Base-by-base conservation (phyloP, 257 asterid genomes). In the Solanum peruvianum region DNA sequence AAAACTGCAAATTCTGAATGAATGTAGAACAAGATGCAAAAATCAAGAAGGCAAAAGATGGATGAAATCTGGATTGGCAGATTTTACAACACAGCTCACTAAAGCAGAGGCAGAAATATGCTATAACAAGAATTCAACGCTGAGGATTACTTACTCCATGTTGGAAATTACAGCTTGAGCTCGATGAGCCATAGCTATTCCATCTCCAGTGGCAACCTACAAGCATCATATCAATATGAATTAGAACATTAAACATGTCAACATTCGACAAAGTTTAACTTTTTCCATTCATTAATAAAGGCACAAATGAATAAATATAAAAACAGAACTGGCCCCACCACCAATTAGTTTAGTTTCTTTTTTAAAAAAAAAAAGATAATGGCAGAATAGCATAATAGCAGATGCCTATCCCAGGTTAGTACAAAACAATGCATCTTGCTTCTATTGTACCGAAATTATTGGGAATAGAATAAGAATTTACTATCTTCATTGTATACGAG, bases 201-300 rank as follows among this genome's bases (percentile, higher is more conserved):
- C 99, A 94, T 96, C 99, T 71, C 99, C 99, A 69, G 99, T 97
- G 73, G 99, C 99, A 7, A 97, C 98, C 99, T 97, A 87, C 83
- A 72, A 88, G 75, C 29, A 35, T 15, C 82, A 90, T 67, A 67
- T 31, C 39, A 82, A 41, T 42, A 76, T 42, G 62, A 66, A 66
- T 66, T 3, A 84, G 66, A 84, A 84, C 58, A 42, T 76, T 76
- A 13, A 3, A 14, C 13, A 47, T 47, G 67, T 18, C 69, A 44
- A 80, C 4, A 80, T 49, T 47, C 0, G 2, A 80, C 44, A 49
- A 80, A 47, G 67, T 80, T 27, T 47, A 10, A 47, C 67, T 27
- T 44, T 44, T 80, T 80, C 11, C 9, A 4, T 31, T 29, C 44
- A 29, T 47, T 29, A 29, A 5, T 31, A 80, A 80, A 49, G 69